Conservation (phyloP, 176 grass and related monocot genomes). For the Typha latifolia region DNA sequence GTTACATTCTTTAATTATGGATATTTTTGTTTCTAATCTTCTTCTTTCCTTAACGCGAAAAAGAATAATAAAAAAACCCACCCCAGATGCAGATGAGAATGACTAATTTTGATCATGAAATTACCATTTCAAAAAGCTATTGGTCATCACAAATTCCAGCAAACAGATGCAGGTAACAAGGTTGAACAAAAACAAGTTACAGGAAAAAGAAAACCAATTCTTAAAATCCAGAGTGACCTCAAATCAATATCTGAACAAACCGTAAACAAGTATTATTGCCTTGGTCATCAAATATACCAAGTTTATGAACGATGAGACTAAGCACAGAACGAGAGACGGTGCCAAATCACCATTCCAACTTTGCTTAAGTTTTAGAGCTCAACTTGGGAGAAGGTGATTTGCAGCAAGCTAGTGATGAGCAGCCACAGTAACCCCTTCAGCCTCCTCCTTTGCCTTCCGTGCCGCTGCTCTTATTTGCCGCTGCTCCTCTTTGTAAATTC, state of each 20-base stretch:
- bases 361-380: background rate
- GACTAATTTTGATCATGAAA: background rate
- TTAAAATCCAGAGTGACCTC: background rate
- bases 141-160: background rate
- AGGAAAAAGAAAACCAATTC: background rate
- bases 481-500: slow-evolving; percentile 96
- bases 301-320: background rate
- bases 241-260: background rate
- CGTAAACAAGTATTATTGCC: background rate
- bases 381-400: background rate
- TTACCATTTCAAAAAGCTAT: background rate
- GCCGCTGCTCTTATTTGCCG: slow-evolving; percentile 68
- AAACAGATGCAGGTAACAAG: background rate
- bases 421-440: slow-evolving; percentile 23
- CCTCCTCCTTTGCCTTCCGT: slow-evolving; percentile 58
- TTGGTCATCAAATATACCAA: background rate
- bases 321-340: background rate
- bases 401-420: slow-evolving; percentile 37
- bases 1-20: too few species aligned
- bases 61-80: too few species aligned
- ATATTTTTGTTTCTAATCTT: too few species aligned
- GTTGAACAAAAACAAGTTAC: background rate
- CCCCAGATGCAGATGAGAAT: background rate
- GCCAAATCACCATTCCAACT: background rate
- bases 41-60: too few species aligned